Conservation (phyloP, 129 eudicot species). For the Solidago caesia region DNA sequence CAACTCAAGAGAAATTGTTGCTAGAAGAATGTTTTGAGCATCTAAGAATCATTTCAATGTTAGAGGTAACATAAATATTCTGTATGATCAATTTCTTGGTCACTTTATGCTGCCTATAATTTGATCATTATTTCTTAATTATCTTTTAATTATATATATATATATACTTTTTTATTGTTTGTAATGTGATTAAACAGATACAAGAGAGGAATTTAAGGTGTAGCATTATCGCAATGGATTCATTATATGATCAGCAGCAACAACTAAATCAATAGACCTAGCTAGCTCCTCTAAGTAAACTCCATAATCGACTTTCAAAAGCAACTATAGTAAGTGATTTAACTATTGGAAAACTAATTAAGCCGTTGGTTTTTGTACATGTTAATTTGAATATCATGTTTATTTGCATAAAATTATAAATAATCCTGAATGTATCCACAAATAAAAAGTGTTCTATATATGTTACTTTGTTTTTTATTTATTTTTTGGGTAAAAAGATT, state of each 20-base stretch:
- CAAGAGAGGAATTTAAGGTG: conserved; percentile 56
- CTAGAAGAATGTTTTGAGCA: conserved; percentile 73
- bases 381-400: conserved; percentile 14
- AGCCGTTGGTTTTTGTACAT: not conserved
- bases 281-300: conserved; percentile 5
- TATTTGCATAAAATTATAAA: not conserved
- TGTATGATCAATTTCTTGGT: not conserved
- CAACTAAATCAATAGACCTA: not conserved
- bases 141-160: not conserved
- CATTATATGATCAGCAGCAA: conserved; percentile 27
- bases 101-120: not conserved
- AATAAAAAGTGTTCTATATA: not conserved
- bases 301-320: not conserved
- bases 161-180: not conserved
- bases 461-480: too few relatives aligned
- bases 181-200: conserved; percentile 34
- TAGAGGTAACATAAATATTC: conserved; percentile 59
- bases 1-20: conserved; percentile 59
- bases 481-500: too few relatives aligned
- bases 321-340: not conserved
- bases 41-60: conserved; percentile 42
- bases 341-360: conserved; percentile 7
- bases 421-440: not conserved
- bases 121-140: not conserved
- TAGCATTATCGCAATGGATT: conserved; percentile 34